phyloP scores from a whole-genome alignment of 1,139 yeast species.

The Blastobotrys indianensis region DNA sequence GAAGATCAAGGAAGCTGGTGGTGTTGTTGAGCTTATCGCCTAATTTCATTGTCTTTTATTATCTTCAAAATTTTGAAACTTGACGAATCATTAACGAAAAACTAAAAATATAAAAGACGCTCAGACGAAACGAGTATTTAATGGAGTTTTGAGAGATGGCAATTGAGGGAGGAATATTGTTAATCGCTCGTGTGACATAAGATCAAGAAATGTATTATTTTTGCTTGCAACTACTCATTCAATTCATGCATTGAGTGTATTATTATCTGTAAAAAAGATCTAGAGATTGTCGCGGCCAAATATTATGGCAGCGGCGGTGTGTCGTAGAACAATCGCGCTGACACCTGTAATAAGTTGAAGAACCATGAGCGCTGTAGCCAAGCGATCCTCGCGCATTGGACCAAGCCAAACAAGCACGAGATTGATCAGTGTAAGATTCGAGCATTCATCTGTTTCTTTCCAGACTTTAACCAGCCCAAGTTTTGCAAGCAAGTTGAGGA shows the following conservation, averaged over 20 bases:
- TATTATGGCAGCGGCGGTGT: conserved; percentile 75
- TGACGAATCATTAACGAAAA: background rate
- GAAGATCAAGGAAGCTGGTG: conserved; percentile 99
- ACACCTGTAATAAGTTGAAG: conserved; percentile 65
- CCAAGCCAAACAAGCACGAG: conserved; percentile 79
- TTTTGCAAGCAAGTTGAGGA: conserved; percentile 35
- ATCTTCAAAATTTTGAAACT: background rate
- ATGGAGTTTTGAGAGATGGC: no score
- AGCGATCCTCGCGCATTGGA: conserved; percentile 75
- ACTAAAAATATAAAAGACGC: no score
- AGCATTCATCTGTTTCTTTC: conserved; percentile 41
- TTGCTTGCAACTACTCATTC: no score
- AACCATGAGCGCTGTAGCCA: conserved; percentile 54
- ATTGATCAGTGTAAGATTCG: conserved; percentile 85
- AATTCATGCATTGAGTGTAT: no score
- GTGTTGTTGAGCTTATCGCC: conserved; percentile 99
- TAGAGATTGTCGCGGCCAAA: conserved; percentile 81
- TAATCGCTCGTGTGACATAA: no score
- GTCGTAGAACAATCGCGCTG: conserved; percentile 64
- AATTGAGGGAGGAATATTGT: no score
- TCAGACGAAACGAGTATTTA: no score
- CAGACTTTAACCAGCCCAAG: conserved; percentile 49
- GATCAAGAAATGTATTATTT: no score
- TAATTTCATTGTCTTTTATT: conserved; percentile 38
- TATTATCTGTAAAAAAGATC: background rate